phyloP scores from a whole-genome alignment of 495 filamentous ascomycete genomes.

The Aspergillus ostianus region DNA sequence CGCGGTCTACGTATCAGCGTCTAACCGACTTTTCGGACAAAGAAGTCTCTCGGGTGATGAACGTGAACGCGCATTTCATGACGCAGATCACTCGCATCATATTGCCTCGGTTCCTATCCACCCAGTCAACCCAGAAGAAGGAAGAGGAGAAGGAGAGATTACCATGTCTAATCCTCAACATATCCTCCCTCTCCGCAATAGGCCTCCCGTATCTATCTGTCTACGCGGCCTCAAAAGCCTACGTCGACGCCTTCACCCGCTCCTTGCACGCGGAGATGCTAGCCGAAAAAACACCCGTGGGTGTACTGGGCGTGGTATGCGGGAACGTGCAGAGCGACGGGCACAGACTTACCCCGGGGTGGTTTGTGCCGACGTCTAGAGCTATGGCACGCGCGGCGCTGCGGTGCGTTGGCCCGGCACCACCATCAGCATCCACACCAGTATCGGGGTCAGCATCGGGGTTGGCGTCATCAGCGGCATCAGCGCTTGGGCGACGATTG shows the following conservation, averaged over 20 bases:
- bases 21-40: neutral
- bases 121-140: too few relatives aligned
- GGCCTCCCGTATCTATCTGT: conserved; percentile 36
- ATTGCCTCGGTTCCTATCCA: too few relatives aligned
- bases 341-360: neutral
- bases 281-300: neutral
- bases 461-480: too few relatives aligned
- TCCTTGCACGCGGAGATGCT: neutral
- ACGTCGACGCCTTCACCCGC: conserved; percentile 28
- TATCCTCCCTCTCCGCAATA: conserved; percentile 34
- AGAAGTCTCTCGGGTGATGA: conserved; percentile 21
- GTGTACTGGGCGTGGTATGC: neutral
- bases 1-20: neutral
- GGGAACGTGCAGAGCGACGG: neutral
- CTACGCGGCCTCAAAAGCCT: conserved; percentile 40
- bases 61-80: conserved; percentile 40
- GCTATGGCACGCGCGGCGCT: neutral
- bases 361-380: neutral
- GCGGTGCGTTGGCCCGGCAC: neutral
- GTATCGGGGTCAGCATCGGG: too few relatives aligned
- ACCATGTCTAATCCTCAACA: conserved; percentile 38
- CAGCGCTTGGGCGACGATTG: neutral
- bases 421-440: neutral
- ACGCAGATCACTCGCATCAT: conserved; percentile 38
- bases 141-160: too few relatives aligned